Conservation (phyloP, 495 filamentous ascomycete species). For the Hypomontagnella monticulosa region DNA sequence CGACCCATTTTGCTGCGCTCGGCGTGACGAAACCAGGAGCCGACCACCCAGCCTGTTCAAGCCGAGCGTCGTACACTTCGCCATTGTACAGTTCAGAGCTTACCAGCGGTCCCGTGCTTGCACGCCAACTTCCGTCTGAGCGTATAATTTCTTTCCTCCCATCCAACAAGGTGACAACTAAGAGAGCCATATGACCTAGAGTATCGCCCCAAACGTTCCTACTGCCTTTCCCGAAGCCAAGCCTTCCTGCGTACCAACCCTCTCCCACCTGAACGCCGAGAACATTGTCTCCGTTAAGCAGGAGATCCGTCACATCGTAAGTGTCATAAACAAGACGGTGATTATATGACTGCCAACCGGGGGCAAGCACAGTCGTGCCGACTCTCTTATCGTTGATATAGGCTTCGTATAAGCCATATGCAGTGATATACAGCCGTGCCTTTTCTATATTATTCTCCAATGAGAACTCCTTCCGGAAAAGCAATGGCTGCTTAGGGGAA, state of each 20-base stretch:
- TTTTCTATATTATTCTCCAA: conserved; percentile 21
- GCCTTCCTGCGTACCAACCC: conserved; percentile 64
- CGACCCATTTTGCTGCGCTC: conserved; percentile 38
- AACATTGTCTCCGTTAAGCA: conserved; percentile 52
- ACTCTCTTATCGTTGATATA: conserved; percentile 60
- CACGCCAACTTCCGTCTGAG: conserved; percentile 58
- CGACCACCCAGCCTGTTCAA: conserved; percentile 42
- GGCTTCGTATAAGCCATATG: conserved; percentile 60
- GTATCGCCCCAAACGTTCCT: conserved; percentile 58
- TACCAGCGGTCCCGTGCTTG: conserved; percentile 52
- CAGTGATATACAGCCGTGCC: conserved; percentile 60
- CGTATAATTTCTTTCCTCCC: conserved; percentile 41
- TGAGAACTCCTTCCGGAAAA: conserved; percentile 43
- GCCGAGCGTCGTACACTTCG: conserved; percentile 56
- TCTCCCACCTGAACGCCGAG: conserved; percentile 63
- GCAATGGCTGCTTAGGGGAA: conserved; percentile 32
- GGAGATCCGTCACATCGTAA: conserved; percentile 57
- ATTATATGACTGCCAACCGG: conserved; percentile 65
- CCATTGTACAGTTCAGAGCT: conserved; percentile 64
- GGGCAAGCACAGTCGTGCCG: conserved; percentile 55
- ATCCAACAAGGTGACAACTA: conserved; percentile 45
- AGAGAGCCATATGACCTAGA: conserved; percentile 55
- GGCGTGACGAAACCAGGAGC: conserved; percentile 31
- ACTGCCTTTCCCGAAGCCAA: conserved; percentile 51
- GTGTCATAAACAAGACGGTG: conserved; percentile 62